phyloP scores from a whole-genome alignment of 305 asterid genomes.

The Solanum hybrid region DNA sequence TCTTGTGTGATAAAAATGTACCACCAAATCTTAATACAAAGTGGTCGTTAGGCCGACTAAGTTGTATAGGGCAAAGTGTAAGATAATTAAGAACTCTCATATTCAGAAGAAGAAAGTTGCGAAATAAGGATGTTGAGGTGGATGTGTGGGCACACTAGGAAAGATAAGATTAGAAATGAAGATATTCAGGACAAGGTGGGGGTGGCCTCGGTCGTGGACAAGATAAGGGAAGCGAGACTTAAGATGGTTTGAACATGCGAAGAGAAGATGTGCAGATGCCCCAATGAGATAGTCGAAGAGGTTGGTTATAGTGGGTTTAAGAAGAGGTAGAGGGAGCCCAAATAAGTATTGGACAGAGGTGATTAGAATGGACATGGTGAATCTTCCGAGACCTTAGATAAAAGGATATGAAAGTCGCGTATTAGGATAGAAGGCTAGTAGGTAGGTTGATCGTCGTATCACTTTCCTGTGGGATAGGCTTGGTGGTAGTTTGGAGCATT shows the following conservation, averaged over 20 bases:
- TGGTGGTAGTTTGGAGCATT: background rate
- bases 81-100: background rate
- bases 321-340: background rate
- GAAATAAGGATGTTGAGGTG: background rate
- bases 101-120: background rate
- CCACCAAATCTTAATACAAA: background rate
- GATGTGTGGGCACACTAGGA: background rate
- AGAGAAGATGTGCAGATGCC: background rate
- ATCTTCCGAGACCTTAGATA: background rate
- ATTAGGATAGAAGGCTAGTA: background rate
- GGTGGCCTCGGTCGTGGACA: background rate
- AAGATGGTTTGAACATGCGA: background rate
- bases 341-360: background rate
- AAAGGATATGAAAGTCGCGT: background rate
- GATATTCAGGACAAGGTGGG: background rate
- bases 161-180: background rate
- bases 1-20: background rate
- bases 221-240: background rate
- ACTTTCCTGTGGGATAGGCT: background rate
- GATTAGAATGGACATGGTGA: background rate
- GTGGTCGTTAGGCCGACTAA: background rate
- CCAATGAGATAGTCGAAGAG: background rate
- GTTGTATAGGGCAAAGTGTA: background rate
- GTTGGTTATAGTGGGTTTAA: background rate
- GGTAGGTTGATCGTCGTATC: background rate